Base-by-base conservation (phyloP, 768 basidiomycete species). In the Fomitopsis pulvina region DNA sequence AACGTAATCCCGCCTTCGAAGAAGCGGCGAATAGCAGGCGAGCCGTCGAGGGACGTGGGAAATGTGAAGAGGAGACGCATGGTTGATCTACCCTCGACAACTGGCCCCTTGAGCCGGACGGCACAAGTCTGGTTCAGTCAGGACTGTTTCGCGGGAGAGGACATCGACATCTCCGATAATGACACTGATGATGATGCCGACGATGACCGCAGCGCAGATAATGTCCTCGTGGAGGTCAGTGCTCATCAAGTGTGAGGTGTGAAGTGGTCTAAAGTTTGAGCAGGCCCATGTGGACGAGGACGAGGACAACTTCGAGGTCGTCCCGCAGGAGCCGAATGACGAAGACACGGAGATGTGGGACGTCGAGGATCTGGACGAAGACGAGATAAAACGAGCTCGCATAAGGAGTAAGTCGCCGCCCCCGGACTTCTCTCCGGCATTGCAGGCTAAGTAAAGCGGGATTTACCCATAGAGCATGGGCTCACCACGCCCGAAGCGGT, bases 61-160 rank as follows among this genome's bases (percentile, higher is more conserved):
- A 64, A 63, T 38, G 66, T 66, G 29, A 85, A 85, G 64, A 79
- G 78, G 45, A 64, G 67, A 18, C 75, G 77, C 37, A 62, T 80
- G 30, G 72, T 75, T 2, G 71, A 74, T 27, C 69, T 80, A 28
- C 67, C 72, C 0, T 62, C 66, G 52, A 48, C 58, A 16, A 53
- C 64, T 18, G 58, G 62, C 1, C 61, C 68, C 12, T 60, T 62
- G 11, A 81, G 76, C 57, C 76, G 76, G 41, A 75, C 83, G 40
- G 79, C 92, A 2, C 78, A 85, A 58, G 64, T 97, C n/a, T 99
- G 96, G 96, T 99, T 97, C 69, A 85, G 87, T 56, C 95, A 96
- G 67, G 86, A 87, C 45, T 67, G 96, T 39, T 99, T 99, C 73
- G 76, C 81, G 44, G 85, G 78, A 21, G 62, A 76, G 2, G 80